Evolutionary conservation across 371 early-diverging fungal genomes (phyloP), one percentile per base, ranked within the genome.

Genomic region (Umbelopsis sp.): DNA sequence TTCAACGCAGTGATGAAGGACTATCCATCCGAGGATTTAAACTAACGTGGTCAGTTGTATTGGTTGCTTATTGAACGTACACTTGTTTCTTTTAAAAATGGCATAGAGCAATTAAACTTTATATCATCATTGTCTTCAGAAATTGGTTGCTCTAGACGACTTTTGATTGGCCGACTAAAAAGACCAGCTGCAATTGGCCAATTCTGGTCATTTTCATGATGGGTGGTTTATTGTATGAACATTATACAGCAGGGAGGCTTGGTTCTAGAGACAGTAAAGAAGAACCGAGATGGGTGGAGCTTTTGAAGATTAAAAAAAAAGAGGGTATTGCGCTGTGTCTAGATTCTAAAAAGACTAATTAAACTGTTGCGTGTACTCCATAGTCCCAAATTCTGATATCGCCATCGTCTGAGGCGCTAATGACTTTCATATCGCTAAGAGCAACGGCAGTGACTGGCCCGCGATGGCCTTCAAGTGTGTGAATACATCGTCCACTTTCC

Each of bases 351-450:
- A 48, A 65, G 7, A 45, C 4, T 22, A 65, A 25, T 22, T 14
- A 12, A 48, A 16, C 9, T 11, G 10, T 51, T 29, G 29, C 29
- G 20, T 65, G 62, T 10, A 63, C 66, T 57, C 87, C 74, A 73
- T 87, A 92, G 84, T 97, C 94, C 89, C 93, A 94, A 9, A 96
- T 85, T 38, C 85, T 82, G 18, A 95, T 80, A 44, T 88, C 86
- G 8, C 94, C 94, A 75, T 95, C 95, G 67, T 95, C 94, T 25
- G 92, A 89, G 2, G 94, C 96, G 16, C 92, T 88, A 14, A 96
- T 77, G 65, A 98, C 86, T 64, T 91, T 87, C 1, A 96, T 96
- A 74, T 98, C 98, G 57, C 94, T 87, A 35, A 97, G 75, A 0
- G 88, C 88, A 51, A 91, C 87, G 62, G 91, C 86, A 32, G 90